Conservation (phyloP, 495 filamentous ascomycete genomes). For the Evernia prunastri region DNA sequence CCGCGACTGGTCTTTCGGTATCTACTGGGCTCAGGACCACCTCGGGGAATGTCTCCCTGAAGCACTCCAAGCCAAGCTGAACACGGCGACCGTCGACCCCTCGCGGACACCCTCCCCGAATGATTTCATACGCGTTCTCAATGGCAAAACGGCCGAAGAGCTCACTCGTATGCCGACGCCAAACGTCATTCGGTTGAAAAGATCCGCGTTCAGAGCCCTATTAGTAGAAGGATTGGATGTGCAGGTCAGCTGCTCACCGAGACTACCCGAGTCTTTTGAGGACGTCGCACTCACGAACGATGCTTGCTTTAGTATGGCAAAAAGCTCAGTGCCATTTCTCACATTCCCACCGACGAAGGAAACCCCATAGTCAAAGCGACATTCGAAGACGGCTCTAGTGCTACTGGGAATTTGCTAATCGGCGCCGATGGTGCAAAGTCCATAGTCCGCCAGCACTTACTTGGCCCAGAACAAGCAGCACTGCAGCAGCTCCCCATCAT, state of each 20-base stretch:
- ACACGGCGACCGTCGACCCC: conserved; percentile 39
- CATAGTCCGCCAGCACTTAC: conserved; percentile 31
- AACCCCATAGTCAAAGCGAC: conserved; percentile 29
- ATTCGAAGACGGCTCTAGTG: conserved; percentile 38
- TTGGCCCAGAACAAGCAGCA: conserved; percentile 24
- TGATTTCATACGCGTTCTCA: conserved; percentile 38
- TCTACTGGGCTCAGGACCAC: conserved; percentile 47
- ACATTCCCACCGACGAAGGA: not conserved
- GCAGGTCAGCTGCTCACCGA: conserved; percentile 22
- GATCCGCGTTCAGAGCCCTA: conserved; percentile 4
- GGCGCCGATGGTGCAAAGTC: conserved; percentile 42
- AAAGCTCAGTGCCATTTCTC: conserved; percentile 19
- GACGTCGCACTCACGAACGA: not conserved
- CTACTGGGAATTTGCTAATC: conserved; percentile 33
- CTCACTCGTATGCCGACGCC: conserved; percentile 34
- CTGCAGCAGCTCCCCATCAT: conserved; percentile 13
- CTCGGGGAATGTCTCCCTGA: conserved; percentile 37
- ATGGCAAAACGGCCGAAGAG: conserved; percentile 44
- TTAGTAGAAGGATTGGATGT: conserved; percentile 37
- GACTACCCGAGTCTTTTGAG: not conserved
- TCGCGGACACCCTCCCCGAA: conserved; percentile 30
- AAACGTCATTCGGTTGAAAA: conserved; percentile 36
- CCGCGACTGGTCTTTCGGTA: conserved; percentile 51
- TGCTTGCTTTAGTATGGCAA: conserved; percentile 26
- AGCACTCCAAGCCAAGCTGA: conserved; percentile 30